Evolutionary conservation across 768 basidiomycete species (phyloP), one percentile per base, ranked within the genome.

Genomic region (Auricularia sp.): DNA sequence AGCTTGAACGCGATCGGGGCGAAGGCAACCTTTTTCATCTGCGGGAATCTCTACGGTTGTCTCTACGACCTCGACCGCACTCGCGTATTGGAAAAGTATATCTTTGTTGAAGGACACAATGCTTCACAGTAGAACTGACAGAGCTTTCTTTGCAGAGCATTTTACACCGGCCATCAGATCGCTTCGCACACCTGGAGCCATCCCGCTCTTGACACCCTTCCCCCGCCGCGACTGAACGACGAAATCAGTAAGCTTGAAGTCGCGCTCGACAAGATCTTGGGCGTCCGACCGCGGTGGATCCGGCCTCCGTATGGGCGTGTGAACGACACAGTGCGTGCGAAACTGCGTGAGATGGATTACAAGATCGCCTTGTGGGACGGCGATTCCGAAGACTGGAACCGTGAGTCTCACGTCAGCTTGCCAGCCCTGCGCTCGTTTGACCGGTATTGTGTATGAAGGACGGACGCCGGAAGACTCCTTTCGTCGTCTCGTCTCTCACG

Each of bases 11-110:
- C n/a, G 0, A 36, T 39, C 1, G 65, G 62, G 3, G 62, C 51
- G 8, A 67, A 67, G 51, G 67, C 56, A 3, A 65, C 67, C 1
- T 67, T 67, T 54, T 67, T 67, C 62, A 44, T 67, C 39, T 47
- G 42, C 12, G 62, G 62, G 4, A 51, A 42, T 1, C 35, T 63
- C 36, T 63, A 63, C n/a, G 65, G 54, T 18, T 51, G 39, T 33
- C 36, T 62, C 0, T 58, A 62, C 34, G 47, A 36, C 29, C n/a
- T 43, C 10, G 1, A 21, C 16, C 23, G 62, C 11, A 29, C 47
- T 16, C 43, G 43, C 3, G 51, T 36, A 0, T 39, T 35, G 39
- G 39, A 35, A 11, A 35, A 63, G 62, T 42, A 10, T 35, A 43
- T 34, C 23, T 35, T 51, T 34, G 51, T 47, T 51, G 56, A 51